Conservation (phyloP, 768 basidiomycete species). For the Leccinum olivaceopallidum region DNA sequence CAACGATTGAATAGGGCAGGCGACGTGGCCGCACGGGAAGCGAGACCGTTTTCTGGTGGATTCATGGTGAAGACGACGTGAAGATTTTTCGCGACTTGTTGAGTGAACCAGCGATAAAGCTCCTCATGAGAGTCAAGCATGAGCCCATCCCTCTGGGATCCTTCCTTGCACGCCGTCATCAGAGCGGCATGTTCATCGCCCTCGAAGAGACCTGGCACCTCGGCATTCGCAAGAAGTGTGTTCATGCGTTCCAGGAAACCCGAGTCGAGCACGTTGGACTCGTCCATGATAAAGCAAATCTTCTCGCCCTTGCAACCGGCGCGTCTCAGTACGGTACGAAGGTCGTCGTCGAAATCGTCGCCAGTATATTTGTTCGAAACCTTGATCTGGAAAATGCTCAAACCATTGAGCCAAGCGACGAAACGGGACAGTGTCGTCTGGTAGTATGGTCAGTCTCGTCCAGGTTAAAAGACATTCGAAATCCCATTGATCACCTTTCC, state of each 20-base stretch:
- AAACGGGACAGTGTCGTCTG: constrained; percentile 98
- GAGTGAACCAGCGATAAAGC: constrained; percentile 97
- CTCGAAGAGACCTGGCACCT: constrained; percentile 99
- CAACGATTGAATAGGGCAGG: constrained; percentile 99
- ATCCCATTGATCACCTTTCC: constrained; percentile 72
- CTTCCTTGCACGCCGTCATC: constrained; percentile 99
- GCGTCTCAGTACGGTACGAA: constrained; percentile 91
- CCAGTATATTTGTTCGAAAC: constrained; percentile 99
- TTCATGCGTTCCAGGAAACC: constrained; percentile 99
- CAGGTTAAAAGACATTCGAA: constrained; percentile 1
- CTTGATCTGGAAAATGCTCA: constrained; percentile 99
- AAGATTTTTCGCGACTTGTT: constrained; percentile 96
- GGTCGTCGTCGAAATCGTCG: constrained; percentile 97
- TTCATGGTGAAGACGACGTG: constrained; percentile 99
- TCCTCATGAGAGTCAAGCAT: constrained; percentile 99
- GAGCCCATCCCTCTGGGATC: constrained; percentile 96
- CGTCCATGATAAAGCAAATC: constrained; percentile 99
- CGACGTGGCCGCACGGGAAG: constrained; percentile 94
- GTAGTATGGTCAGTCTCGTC: constrained; percentile 13
- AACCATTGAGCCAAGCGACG: constrained; percentile 99
- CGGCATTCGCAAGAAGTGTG: constrained; percentile 97
- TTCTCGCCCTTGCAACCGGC: constrained; percentile 99
- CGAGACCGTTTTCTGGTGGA: constrained; percentile 93
- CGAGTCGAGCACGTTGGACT: constrained; percentile 98
- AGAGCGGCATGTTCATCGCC: constrained; percentile 98